phyloP scores from a whole-genome alignment of 306 rosid species.

The Corylus americana region DNA sequence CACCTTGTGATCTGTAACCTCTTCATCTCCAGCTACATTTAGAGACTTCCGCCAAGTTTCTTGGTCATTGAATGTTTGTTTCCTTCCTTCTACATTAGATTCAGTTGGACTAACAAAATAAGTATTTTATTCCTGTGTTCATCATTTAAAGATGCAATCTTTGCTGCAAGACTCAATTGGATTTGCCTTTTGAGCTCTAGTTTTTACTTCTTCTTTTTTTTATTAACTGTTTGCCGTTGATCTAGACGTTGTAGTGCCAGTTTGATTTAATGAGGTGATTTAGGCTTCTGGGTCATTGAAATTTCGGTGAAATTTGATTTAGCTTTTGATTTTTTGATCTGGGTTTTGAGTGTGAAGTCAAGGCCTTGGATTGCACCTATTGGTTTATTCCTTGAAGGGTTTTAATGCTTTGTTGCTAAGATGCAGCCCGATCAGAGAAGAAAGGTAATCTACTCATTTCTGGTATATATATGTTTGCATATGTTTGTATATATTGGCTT shows the following conservation, averaged over 20 bases:
- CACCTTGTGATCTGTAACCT: conserved; percentile 46
- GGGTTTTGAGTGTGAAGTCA: conserved; percentile 34
- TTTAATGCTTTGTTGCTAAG: conserved; percentile 54
- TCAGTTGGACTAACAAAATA: conserved; percentile 12
- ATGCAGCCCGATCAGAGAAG: conserved; percentile 89
- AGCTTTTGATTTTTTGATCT: conserved; percentile 35
- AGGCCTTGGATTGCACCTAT: conserved; percentile 48
- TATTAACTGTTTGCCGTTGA: conserved; percentile 31
- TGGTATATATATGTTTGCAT: neutral
- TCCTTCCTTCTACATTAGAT: conserved; percentile 18
- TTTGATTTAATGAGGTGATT: conserved; percentile 31
- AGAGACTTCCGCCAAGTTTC: conserved; percentile 40
- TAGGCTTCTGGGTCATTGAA: conserved; percentile 37
- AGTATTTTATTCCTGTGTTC: conserved; percentile 25
- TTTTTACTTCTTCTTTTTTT: conserved; percentile 22
- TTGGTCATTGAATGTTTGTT: conserved; percentile 15
- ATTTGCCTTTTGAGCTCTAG: conserved; percentile 23
- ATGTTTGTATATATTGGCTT: neutral
- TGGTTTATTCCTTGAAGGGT: conserved; percentile 29
- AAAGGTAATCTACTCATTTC: conserved; percentile 60
- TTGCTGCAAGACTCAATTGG: conserved; percentile 20
- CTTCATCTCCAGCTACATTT: conserved; percentile 51
- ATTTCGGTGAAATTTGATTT: conserved; percentile 26
- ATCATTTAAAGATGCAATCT: conserved; percentile 22
- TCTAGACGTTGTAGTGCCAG: conserved; percentile 31